Conservation (phyloP, 2,329 filamentous ascomycete species). For the Stachybotrys elegans region DNA sequence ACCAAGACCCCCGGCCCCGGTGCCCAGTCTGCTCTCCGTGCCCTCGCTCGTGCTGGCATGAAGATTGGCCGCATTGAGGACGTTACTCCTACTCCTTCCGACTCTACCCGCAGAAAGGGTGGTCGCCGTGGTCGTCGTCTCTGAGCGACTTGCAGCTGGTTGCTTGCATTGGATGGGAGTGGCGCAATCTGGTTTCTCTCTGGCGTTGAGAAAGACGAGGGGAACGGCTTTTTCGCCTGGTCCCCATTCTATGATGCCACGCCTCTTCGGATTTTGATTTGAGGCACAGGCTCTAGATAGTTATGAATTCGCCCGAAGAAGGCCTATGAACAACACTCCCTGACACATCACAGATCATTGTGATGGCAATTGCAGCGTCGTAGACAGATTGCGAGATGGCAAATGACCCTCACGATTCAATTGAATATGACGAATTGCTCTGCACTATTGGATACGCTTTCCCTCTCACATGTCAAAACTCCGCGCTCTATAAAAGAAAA, state of each 20-base stretch:
- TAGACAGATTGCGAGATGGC: too few relatives aligned
- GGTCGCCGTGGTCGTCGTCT: constrained; percentile 99
- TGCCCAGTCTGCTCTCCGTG: constrained; percentile 98
- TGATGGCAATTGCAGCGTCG: too few relatives aligned
- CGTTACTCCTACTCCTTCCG: constrained; percentile 97
- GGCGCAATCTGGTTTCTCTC: constrained; percentile 47
- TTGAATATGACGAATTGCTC: too few relatives aligned
- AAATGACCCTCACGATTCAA: too few relatives aligned
- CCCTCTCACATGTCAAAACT: too few relatives aligned
- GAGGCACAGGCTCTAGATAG: constrained; percentile 30
- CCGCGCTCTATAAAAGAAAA: too few relatives aligned
- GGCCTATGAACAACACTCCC: constrained; percentile 34
- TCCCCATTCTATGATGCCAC: constrained; percentile 53
- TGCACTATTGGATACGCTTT: too few relatives aligned
- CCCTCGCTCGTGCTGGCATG: constrained; percentile 98
- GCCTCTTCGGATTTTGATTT: constrained; percentile 27
- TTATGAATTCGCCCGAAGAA: constrained; percentile 39
- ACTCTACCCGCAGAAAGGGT: constrained; percentile 99
- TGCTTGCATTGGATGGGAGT: constrained; percentile 29
- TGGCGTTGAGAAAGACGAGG: constrained; percentile 68
- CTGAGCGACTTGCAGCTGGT: constrained; percentile 46
- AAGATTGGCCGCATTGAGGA: constrained; percentile 99
- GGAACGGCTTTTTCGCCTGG: constrained; percentile 64
- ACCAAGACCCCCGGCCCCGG: constrained; percentile 99
- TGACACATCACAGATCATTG: too few relatives aligned